Base-by-base conservation (phyloP, 2,329 filamentous ascomycete genomes). In the Apiospora sp. region DNA sequence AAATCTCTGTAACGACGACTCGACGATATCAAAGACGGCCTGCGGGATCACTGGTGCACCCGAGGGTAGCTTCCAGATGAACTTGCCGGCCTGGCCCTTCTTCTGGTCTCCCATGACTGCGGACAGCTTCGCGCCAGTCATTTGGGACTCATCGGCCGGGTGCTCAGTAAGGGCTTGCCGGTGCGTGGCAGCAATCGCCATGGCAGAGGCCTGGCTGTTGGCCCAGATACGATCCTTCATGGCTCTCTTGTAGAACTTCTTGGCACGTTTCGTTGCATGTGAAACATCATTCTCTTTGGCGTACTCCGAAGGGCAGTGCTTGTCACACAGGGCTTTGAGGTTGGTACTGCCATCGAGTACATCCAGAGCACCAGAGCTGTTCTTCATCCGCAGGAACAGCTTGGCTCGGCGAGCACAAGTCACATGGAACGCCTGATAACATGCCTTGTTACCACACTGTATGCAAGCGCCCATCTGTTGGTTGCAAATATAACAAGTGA, bases 401-500 rank as follows among this genome's bases (percentile, higher is more conserved):
- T 92, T 92, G 68, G 95, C 95, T 78, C 94, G 91, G 71, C 96
- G 91, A 34, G 96, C 96, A 81, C 96, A 99, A 6, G 96, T 98
- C 71, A 98, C 95, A 83, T 99, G 96, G 81, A 99, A 99, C 12
- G 96, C 96, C 79, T 96, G 92, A 80, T 97, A 99, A 82, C 96
- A 99, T 74, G 93, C 94, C 83, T 98, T 98, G 85, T 98, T 98
- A 74, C 95, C 94, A 82, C 96, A 99, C 82, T 99, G 96, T 74
- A 99, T 98, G 82, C 96, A 98, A 54, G 96, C 96, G 30, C 96
- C 96, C 96, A 99, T 99, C 78, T 92, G 93, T 83, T 99, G 96
- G 76, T 95, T 93, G 84, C 96, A 99, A 72, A 99, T 97, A 82
- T 99, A 99, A 84, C 96, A 99, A 54, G 90, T 92, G 79, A 98